Evolutionary conservation across 2,329 filamentous ascomycete species (phyloP), one percentile per base, ranked within the genome.

Genomic region (Aspergillus tanneri): DNA sequence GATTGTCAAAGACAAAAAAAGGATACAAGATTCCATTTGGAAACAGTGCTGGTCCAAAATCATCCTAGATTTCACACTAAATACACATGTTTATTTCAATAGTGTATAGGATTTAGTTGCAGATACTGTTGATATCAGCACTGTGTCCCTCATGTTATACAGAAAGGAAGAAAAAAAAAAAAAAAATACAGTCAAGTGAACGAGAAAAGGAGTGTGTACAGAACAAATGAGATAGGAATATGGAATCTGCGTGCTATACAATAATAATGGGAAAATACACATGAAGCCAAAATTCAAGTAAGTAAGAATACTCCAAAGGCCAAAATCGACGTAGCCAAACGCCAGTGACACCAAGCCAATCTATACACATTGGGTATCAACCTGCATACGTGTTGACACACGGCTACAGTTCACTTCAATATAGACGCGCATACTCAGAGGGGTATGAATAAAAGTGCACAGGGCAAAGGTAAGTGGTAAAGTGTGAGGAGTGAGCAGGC

Each of bases 331-430:
- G 43, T 22, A 39, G 39, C 28, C 9, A 53, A 64, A 66, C 65
- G 51, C 65, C 63, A 47, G 37, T 49, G 51, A 63, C 65, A 61
- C 66, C 66, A 50, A 46, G 47, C 60, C 61, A 57, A 50, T 66
- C 57, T 67, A 67, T 65, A 55, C 55, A 58, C 52, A 60, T 59
- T 47, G 60, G 65, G 63, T 68, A 68, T 67, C 65, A 62, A 58
- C 56, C 55, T 57, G 50, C 56, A 54, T 52, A 43, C 49, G 44
- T 52, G 51, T 52, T 48, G 39, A 28, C 43, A 40, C 53, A 49
- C 47, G 50, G 47, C 47, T 47, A 37, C 50, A 24, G 43, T 49
- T 47, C 36, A 40, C 37, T 47, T 50, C 49, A 50, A 48, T 38
- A 34, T 45, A 25, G 43, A 51, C 18, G 32, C 43, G 34, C 36